phyloP scores from a whole-genome alignment of 192 early-diverging fungal genomes.

The Rhizoclosmatium globosum region DNA sequence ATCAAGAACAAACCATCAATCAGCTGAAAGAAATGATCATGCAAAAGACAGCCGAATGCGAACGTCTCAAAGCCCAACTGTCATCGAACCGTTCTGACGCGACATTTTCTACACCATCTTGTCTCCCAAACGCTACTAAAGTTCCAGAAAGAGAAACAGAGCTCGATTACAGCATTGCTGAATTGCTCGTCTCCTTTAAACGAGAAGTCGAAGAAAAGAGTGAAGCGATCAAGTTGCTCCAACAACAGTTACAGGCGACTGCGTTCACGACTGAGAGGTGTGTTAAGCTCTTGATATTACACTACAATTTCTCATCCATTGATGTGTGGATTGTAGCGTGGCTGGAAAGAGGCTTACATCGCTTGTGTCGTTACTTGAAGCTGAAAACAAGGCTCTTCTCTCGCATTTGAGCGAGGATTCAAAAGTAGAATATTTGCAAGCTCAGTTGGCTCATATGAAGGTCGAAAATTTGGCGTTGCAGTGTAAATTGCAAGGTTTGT shows the following conservation, averaged over 20 bases:
- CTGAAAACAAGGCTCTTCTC: neutral
- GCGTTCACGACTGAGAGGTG: conserved; percentile 4
- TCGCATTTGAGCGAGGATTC: conserved; percentile 9
- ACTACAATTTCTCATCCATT: neutral
- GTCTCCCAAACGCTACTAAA: neutral
- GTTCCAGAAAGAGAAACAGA: neutral
- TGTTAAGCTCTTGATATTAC: neutral
- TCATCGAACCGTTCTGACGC: neutral
- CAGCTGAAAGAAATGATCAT: too few relatives aligned
- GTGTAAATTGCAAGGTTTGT: conserved; percentile 5
- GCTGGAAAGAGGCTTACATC: conserved; percentile 1
- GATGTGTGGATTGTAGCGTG: neutral
- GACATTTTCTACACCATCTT: neutral
- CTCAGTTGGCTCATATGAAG: neutral
- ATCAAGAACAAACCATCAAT: too few relatives aligned
- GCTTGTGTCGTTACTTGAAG: neutral
- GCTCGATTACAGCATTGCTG: neutral
- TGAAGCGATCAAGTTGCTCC: neutral
- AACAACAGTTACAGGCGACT: neutral
- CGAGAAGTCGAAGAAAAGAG: neutral
- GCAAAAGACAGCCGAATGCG: neutral
- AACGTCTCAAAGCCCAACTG: neutral
- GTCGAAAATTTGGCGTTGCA: neutral
- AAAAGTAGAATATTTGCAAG: neutral
- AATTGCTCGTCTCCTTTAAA: neutral